phyloP scores from a whole-genome alignment of 2,329 filamentous ascomycete species.

The Trichocomaceae sp. region DNA sequence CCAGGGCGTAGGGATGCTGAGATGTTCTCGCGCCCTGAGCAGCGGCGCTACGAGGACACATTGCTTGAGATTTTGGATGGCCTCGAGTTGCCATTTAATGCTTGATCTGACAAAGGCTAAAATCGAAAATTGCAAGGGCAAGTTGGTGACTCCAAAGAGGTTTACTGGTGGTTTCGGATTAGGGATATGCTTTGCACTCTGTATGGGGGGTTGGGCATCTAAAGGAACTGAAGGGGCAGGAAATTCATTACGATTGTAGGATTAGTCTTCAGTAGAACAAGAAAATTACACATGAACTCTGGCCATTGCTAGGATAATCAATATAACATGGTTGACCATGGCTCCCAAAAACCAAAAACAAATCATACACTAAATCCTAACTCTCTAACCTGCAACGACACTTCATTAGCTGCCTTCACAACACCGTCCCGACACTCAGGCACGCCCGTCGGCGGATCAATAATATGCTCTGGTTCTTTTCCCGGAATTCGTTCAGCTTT shows the following conservation, averaged over 20 bases:
- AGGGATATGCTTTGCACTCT: no score
- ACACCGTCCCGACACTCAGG: conserved; percentile 20
- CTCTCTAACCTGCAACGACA: conserved; percentile 6
- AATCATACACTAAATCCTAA: not conserved
- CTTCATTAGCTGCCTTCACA: not conserved
- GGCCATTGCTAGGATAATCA: no score
- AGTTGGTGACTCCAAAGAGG: no score
- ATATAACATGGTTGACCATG: no score
- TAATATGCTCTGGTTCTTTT: conserved; percentile 14
- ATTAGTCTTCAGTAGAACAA: no score
- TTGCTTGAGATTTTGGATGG: conserved; percentile 11
- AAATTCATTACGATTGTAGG: no score
- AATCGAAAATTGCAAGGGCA: no score
- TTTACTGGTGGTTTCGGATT: no score
- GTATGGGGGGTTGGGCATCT: no score
- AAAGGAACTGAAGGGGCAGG: no score
- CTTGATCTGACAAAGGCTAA: not conserved
- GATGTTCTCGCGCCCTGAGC: not conserved
- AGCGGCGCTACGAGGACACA: conserved; percentile 7
- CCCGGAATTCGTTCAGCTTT: conserved; percentile 31
- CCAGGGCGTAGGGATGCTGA: not conserved
- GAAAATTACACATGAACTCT: no score
- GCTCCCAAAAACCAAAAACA: not conserved
- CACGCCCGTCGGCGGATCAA: conserved; percentile 22
- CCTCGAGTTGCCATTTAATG: conserved; percentile 7